Base-by-base conservation (phyloP, 768 basidiomycete genomes). In the Paxillus ammoniavirescens region DNA sequence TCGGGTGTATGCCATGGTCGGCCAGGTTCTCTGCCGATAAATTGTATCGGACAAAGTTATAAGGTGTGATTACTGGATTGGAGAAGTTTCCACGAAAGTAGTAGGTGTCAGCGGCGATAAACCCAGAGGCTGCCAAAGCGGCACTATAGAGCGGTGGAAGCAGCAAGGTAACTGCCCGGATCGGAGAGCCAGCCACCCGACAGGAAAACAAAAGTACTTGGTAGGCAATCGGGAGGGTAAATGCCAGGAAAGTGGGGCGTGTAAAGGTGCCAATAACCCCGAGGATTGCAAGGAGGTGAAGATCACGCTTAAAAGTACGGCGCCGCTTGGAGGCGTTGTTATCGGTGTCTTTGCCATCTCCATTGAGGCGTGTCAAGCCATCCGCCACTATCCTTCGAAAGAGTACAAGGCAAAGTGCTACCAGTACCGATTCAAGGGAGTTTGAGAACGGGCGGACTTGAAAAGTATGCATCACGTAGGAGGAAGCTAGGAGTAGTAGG, bases 381-480 rank as follows among this genome's bases (percentile, higher is more conserved):
- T 57, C 49, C 10, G 49, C 31, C 3, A 52, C 28, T 18, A 73
- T 43, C 18, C 56, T 61, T 21, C 51, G 58, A 41, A 71, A 53
- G 15, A 64, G 53, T 9, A 62, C 59, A 5, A 75, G 62, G 33
- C 64, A 71, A 12, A 70, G 53, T 12, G 68, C 61, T 3, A 76
- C 45, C 15, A 71, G 42, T 2, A 68, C 49, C 2, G 71, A 62
- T 55, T 75, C 75, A 2, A 73, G 52, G 3, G 73, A 67, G 44
- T 74, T 76, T 17, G 73, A 73, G 54, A 76, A 76, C 1, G 74
- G 73, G 37, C 75, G 64, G 42, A 73, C 52, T 47, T 75, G 75
- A 44, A 73, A 73, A 3, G 73, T 73, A 38, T 65, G 62, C 31
- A 65, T 62, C 43, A 73, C 68, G 41, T 75, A 63, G 21, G 73